Evolutionary conservation across 2,329 filamentous ascomycete genomes (phyloP), one percentile per base, ranked within the genome.

Genomic region (Leptodontidium sp.): DNA sequence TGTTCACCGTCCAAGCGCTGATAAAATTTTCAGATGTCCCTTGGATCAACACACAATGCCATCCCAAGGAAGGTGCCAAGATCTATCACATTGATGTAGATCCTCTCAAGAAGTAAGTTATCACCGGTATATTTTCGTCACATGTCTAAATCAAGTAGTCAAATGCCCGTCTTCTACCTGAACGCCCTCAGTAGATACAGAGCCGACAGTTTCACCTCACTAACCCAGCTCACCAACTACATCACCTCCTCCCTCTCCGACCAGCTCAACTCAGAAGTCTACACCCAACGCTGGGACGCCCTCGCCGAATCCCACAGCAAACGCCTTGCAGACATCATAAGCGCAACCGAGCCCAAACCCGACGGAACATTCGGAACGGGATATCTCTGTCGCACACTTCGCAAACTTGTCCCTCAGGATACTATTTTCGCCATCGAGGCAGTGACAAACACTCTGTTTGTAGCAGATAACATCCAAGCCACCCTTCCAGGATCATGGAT

Each of bases 21-120:
- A 70, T 40, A 12, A 47, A 29, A 9, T 32, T 0, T 47, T n/a
- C 21, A 77, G 94, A 98, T 77, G 93, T 97, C 0, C 94, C 94
- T 0, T 98, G 94, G 93, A 94, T 98, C 66, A 90, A 91, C n/a
- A 96, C 93, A 0, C 88, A 89, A 17, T 89, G 87, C 79, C 83
- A 83, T 71, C 89, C 89, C 0, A 79, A 79, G 1, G 78, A 81
- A 2, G 82, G 84, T 17, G 85, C 86, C 24, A 83, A 82, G 70
- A 81, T 91, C 66, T 90, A 87, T 79, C 89, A 91, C 74, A 84
- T 91, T 53, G 89, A 91, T 72, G 83, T 89, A 59, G 89, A 91
- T 72, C 88, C 89, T 0, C 80, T 91, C 29, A 91, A 91, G 81
- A 88, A 91, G 78, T 85, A 90, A 57, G 67, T 47, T 40, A 1